phyloP scores from a whole-genome alignment of 805 yeast genomes.

The Candida ulmi region DNA sequence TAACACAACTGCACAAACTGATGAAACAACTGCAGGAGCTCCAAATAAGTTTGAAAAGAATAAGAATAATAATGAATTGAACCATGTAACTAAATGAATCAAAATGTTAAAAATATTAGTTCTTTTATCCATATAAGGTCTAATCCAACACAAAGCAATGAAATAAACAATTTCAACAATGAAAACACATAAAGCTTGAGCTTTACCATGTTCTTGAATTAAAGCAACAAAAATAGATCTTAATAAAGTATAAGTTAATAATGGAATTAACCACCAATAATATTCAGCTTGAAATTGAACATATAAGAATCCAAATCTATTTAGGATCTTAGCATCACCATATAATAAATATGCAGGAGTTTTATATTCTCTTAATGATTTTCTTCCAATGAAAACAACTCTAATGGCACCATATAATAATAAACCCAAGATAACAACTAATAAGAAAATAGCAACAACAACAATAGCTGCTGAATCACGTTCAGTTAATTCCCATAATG shows the following conservation, averaged over 20 bases:
- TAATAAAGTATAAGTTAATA: conserved; percentile 59
- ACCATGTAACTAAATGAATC: conserved; percentile 69
- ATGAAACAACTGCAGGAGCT: conserved; percentile 83
- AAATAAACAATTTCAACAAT: conserved; percentile 70
- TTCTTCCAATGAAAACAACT: conserved; percentile 70
- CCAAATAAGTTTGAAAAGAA: conserved; percentile 82
- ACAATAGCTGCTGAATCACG: conserved; percentile 80
- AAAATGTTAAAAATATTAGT: conserved; percentile 91
- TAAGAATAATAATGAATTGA: conserved; percentile 82
- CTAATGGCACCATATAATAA: conserved; percentile 67
- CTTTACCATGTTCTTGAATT: conserved; percentile 74
- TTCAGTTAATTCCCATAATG: conserved; percentile 85
- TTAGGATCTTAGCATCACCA: conserved; percentile 76
- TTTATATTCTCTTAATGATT: conserved; percentile 65
- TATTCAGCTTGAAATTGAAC: conserved; percentile 85
- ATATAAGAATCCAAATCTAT: conserved; percentile 88
- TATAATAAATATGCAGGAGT: conserved; percentile 90
- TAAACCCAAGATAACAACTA: conserved; percentile 51
- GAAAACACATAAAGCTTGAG: conserved; percentile 73
- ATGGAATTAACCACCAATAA: conserved; percentile 73
- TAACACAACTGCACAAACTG: conserved; percentile 86
- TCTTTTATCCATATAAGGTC: conserved; percentile 93
- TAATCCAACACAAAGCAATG: conserved; percentile 54
- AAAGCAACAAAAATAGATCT: conserved; percentile 85
- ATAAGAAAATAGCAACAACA: conserved; percentile 70